Conservation (phyloP, 768 basidiomycete species). For the Albatrellus ellisii region DNA sequence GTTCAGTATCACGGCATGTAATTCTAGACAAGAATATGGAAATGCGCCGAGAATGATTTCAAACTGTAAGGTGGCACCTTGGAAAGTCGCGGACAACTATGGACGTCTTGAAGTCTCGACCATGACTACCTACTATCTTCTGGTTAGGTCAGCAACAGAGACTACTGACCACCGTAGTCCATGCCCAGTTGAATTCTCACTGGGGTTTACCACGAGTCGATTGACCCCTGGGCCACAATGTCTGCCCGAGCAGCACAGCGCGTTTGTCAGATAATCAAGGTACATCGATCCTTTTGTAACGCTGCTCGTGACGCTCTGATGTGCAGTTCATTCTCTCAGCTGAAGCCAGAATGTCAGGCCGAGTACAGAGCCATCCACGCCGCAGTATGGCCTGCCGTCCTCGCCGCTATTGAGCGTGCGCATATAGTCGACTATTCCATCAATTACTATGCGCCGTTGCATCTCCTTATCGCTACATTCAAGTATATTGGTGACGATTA, state of each 20-base stretch:
- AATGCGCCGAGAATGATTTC: too few species aligned
- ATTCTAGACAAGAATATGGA: too few species aligned
- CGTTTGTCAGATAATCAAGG: constrained; percentile 63
- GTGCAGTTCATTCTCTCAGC: constrained; percentile 22
- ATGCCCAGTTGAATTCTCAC: too few species aligned
- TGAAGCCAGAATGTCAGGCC: constrained; percentile 35
- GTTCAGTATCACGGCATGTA: too few species aligned
- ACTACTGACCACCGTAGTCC: too few species aligned
- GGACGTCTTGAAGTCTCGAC: too few species aligned
- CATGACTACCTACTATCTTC: too few species aligned
- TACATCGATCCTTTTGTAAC: constrained; percentile 16
- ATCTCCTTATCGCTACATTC: constrained; percentile 67
- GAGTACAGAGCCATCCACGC: constrained; percentile 50
- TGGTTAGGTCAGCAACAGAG: too few species aligned
- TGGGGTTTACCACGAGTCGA: too few species aligned
- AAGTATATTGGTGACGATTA: constrained; percentile 60
- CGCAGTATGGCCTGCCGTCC: constrained; percentile 56
- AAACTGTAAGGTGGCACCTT: too few species aligned
- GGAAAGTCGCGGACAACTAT: too few species aligned
- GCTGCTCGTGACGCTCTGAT: not conserved
- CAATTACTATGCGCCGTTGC: constrained; percentile 46
- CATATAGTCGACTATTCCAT: constrained; percentile 71
- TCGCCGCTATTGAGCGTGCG: constrained; percentile 44
- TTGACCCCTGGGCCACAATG: constrained; percentile 17
- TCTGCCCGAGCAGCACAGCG: constrained; percentile 28